These are phyloP conservation scores for Papiliotrema terrestris DNA, from an alignment of 1,284 basidiomycete species.

Conservation along the genomic window DNA sequence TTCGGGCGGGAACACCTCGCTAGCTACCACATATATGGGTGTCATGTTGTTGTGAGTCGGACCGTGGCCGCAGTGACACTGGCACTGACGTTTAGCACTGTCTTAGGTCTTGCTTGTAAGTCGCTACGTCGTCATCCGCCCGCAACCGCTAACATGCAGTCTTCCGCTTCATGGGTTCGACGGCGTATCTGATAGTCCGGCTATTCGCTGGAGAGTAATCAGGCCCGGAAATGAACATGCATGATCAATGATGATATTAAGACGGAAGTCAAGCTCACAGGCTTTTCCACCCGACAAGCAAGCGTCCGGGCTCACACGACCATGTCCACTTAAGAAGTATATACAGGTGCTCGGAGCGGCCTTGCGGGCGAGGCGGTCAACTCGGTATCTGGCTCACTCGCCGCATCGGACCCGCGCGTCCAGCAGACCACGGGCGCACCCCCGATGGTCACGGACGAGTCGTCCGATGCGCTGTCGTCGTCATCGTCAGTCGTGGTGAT, in stretches of 20 bases:
- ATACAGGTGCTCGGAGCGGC: too few species aligned
- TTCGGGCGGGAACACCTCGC: constrained; percentile 25
- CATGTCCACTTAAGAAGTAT: too few species aligned
- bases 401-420: background rate
- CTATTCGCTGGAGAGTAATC: constrained; percentile 75
- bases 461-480: background rate
- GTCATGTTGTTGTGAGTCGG: constrained; percentile 37
- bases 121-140: constrained; percentile 23
- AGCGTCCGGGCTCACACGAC: background rate
- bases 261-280: background rate
- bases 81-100: constrained; percentile 58
- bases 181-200: constrained; percentile 71
- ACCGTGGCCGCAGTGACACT: constrained; percentile 1
- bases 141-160: constrained; percentile 52
- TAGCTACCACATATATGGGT: constrained; percentile 48
- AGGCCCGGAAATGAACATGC: background rate
- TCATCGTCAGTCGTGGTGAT: background rate
- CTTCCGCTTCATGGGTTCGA: constrained; percentile 74
- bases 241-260: background rate
- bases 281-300: background rate
- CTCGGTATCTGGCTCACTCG: background rate
- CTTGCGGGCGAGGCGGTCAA: background rate
- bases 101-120: constrained; percentile 78
- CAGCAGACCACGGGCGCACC: background rate
- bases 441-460: background rate